phyloP scores from a whole-genome alignment of 257 asterid genomes.

The Gardenia jasminoides region DNA sequence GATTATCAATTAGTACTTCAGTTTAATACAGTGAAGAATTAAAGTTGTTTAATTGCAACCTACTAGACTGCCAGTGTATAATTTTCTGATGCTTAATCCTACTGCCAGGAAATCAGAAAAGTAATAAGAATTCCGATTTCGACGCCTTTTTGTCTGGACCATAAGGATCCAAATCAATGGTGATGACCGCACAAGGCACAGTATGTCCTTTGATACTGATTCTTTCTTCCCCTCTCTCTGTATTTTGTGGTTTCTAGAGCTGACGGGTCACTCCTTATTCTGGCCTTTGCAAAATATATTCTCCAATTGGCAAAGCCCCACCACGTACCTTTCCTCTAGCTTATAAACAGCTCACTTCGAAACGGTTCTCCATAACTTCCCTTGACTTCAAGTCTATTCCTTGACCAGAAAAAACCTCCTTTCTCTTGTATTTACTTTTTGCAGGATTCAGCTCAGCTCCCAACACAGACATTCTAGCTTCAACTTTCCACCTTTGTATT shows the following conservation, averaged over 20 bases:
- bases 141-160: slow-evolving; percentile 13
- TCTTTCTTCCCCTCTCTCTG: slow-evolving; percentile 16
- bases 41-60: not conserved
- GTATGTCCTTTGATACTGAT: slow-evolving; percentile 27
- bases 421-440: slow-evolving; percentile 12
- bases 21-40: not conserved
- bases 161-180: slow-evolving; percentile 20
- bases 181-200: slow-evolving; percentile 15
- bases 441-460: slow-evolving; percentile 1
- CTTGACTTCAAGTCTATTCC: slow-evolving; percentile 14
- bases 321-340: slow-evolving; percentile 31
- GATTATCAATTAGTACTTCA: not conserved
- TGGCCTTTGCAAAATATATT: slow-evolving; percentile 40
- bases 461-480: slow-evolving; percentile 2
- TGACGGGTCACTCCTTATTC: slow-evolving; percentile 51
- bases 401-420: slow-evolving; percentile 7
- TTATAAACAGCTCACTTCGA: slow-evolving; percentile 35
- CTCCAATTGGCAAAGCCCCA: slow-evolving; percentile 54
- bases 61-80: not conserved
- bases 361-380: slow-evolving; percentile 26
- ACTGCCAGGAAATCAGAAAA: not conserved
- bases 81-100: not conserved
- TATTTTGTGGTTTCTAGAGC: slow-evolving; percentile 47
- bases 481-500: not conserved
- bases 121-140: not conserved